A percentile compares a stretch with the other conserved stretches of the same genome.
Evolutionary conservation across 2,329 filamentous ascomycete species (phyloP).

Genomic region (Botrytis hyacinthi): DNA sequence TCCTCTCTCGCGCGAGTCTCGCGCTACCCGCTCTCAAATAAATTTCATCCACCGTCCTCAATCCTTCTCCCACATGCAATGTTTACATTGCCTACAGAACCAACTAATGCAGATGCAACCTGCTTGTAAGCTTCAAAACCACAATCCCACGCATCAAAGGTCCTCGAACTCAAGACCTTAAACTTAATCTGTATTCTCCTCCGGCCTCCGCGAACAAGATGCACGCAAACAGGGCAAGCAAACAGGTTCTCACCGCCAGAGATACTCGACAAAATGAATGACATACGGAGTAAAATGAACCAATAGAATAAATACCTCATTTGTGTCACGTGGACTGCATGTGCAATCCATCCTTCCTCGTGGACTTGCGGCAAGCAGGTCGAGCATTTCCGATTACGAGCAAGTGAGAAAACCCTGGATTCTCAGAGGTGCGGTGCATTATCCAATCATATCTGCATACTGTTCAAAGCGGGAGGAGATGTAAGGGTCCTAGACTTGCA

Average conservation of each 20-base stretch:
- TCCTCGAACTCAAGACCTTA: neutral
- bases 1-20: neutral
- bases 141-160: neutral
- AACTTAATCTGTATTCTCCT: neutral
- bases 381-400: neutral
- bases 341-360: neutral
- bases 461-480: neutral
- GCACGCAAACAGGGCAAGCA: neutral
- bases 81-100: neutral
- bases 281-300: neutral
- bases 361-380: neutral
- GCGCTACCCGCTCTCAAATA: constrained; percentile 8
- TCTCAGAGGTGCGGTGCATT: neutral
- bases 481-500: neutral
- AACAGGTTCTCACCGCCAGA: constrained; percentile 9
- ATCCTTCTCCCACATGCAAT: neutral
- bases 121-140: neutral
- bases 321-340: constrained; percentile 9
- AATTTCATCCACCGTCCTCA: neutral
- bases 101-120: constrained; percentile 16
- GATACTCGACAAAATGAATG: neutral
- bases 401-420: neutral
- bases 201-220: neutral
- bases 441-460: neutral
- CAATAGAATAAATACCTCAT: constrained; percentile 23